Percentiles rank a stretch among this genome's conserved stretches.
These are phyloP conservation scores for Chrysochromulina tobinii DNA, from an alignment of 78 protist species.

Conservation along the genomic window DNA sequence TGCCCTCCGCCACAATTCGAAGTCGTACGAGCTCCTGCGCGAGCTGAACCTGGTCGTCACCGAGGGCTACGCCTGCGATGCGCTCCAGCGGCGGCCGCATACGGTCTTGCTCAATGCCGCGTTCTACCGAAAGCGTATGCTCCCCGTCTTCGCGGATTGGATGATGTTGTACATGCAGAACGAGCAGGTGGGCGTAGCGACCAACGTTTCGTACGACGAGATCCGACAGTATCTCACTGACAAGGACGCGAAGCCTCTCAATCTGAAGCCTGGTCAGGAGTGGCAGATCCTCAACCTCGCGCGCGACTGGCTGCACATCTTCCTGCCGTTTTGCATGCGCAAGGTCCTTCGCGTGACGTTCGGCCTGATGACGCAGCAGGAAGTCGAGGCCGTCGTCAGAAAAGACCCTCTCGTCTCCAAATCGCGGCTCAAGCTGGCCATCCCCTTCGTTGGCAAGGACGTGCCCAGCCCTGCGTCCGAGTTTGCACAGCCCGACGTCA, in stretches of 20 bases:
- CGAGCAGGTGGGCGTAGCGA: not conserved
- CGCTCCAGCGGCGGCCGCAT: slow-evolving; percentile 47
- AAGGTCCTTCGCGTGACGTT: slow-evolving; percentile 65
- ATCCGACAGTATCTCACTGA: not conserved
- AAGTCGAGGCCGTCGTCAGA: not conserved
- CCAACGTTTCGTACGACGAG: not conserved
- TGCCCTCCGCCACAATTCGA: not conserved
- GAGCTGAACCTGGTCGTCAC: not conserved
- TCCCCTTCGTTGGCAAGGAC: slow-evolving; percentile 66
- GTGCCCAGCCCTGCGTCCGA: slow-evolving; percentile 53
- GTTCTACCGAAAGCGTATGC: slow-evolving; percentile 9
- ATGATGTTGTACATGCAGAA: slow-evolving; percentile 3
- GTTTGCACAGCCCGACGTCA: slow-evolving; percentile 71
- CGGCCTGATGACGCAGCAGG: not conserved
- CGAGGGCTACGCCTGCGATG: not conserved
- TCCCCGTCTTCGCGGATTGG: slow-evolving; percentile 44
- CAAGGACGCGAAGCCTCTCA: not conserved
- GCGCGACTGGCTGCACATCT: not conserved
- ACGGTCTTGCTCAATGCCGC: slow-evolving; percentile 29
- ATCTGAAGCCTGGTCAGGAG: not conserved
- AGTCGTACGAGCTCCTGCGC: not conserved
- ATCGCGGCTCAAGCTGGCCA: slow-evolving; percentile 43
- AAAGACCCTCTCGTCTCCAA: slow-evolving; percentile 15
- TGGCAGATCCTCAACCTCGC: slow-evolving; percentile 50
- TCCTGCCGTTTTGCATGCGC: slow-evolving; percentile 41